Evolutionary conservation across 2,329 filamentous ascomycete genomes (phyloP).

Genomic region (Aspergillus tubingensis): DNA sequence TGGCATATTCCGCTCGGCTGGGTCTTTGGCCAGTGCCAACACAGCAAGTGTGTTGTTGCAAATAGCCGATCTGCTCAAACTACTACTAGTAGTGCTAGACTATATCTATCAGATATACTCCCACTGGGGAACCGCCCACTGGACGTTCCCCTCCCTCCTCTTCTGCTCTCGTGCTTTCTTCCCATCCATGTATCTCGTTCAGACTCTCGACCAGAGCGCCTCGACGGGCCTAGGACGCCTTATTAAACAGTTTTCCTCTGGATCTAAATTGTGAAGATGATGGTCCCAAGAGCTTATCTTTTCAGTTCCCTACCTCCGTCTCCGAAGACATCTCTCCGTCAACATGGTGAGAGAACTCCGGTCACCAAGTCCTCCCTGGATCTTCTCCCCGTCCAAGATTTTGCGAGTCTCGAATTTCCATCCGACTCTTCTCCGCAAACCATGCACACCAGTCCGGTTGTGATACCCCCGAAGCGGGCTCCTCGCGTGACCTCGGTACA

Average conservation of each 20-base stretch:
- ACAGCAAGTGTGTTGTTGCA: constrained; percentile 19
- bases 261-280: constrained; percentile 36
- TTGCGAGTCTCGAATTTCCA: constrained; percentile 21
- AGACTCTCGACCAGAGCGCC: constrained; percentile 44
- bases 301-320: constrained; percentile 36
- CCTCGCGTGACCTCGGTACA: constrained; percentile 24
- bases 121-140: constrained; percentile 5
- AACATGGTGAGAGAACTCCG: constrained; percentile 19
- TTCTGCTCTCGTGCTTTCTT: background rate
- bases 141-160: constrained; percentile 8
- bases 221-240: constrained; percentile 35
- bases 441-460: constrained; percentile 34
- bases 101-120: constrained; percentile 10
- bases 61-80: constrained; percentile 7
- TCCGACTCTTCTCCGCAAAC: constrained; percentile 15
- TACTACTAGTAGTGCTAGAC: background rate
- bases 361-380: constrained; percentile 12
- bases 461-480: constrained; percentile 39
- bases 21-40: constrained; percentile 20
- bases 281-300: constrained; percentile 45
- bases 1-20: constrained; percentile 17
- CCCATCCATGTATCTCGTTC: constrained; percentile 43
- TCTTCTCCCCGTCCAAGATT: constrained; percentile 12
- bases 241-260: constrained; percentile 16
- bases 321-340: constrained; percentile 18